These are phyloP conservation scores for Myrmaecium sp. DNA, from an alignment of 2,329 filamentous ascomycete species.

Conservation along the genomic window DNA sequence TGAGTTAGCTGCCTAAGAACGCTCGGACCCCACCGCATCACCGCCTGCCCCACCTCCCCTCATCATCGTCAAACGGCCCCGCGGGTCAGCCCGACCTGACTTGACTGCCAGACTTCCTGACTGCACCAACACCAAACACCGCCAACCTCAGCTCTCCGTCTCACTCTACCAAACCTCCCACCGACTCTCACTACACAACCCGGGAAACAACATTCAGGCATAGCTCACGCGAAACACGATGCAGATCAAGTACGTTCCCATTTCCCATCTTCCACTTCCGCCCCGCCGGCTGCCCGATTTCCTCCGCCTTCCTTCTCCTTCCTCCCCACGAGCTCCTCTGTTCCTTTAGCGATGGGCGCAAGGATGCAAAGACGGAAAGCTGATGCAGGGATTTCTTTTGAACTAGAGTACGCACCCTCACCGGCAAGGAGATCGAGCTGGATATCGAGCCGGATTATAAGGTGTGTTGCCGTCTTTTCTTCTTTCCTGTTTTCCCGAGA, in stretches of 20 bases:
- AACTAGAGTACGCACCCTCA: slow-evolving; percentile 80
- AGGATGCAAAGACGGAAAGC: slow-evolving; percentile 1
- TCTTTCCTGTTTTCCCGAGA: slow-evolving; percentile 1
- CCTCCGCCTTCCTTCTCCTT: neutral
- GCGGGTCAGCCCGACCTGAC: too few relatives aligned
- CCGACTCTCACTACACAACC: too few relatives aligned
- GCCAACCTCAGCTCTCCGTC: too few relatives aligned
- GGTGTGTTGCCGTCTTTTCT: slow-evolving; percentile 37
- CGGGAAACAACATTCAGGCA: too few relatives aligned
- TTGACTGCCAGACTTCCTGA: too few relatives aligned
- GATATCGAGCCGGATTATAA: slow-evolving; percentile 92
- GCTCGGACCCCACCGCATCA: too few relatives aligned
- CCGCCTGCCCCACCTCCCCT: too few relatives aligned
- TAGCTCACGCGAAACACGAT: slow-evolving; percentile 6
- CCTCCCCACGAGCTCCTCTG: neutral
- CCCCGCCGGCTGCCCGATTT: neutral
- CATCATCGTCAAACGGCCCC: too few relatives aligned
- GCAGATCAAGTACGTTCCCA: slow-evolving; percentile 15
- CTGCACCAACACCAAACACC: too few relatives aligned
- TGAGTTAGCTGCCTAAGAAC: too few relatives aligned
- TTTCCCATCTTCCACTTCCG: slow-evolving; percentile 4
- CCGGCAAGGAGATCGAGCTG: slow-evolving; percentile 96
- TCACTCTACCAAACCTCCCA: too few relatives aligned
- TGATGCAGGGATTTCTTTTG: slow-evolving; percentile 6
- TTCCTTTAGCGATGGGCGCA: too few relatives aligned